Base-by-base conservation (phyloP, 306 rosid species). In the Trifolium repens region DNA sequence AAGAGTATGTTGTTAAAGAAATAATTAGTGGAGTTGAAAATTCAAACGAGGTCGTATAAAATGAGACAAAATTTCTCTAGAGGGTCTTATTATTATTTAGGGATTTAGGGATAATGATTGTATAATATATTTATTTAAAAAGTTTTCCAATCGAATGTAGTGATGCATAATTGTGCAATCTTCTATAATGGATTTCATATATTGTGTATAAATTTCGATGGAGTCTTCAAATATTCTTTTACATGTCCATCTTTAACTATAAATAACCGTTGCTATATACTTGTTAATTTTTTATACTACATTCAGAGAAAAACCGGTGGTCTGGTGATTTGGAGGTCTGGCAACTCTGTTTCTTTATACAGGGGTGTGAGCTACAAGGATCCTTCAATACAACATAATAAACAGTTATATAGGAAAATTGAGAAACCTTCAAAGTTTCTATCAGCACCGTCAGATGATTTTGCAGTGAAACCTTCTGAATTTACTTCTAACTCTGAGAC, bases 281-380 rank as follows among this genome's bases (percentile, higher is more conserved):
- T 66, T 72, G 76, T 66, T 76, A 59, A 68, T 75, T 63, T 69
- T 72, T 83, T 9, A 40, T 65, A 72, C 71, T 40, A 69, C 71
- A 71, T 81, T 75, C 91, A 94, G 99, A 90, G 93, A 75, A 94
- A 92, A 88, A 94, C 99, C 43, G 99, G 99, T 74, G 99, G 99
- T 43, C 76, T 94, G 85, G 97, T 94, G 79, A 79, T 94, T 70
- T 94, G 99, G 99, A 87, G 99, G 81, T 94, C 99, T 10, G 99
- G 99, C 73, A 90, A 90, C 72, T 91, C 97, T 24, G 86, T 94
- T 84, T 92, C 97, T 67, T 85, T 94, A 32, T 94, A 92, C 84
- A 87, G 97, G 90, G 99, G 97, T 72, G 96, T 92, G 83, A 94
- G 90, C 89, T 94, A 90, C 71, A 93, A 94, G 76, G 85, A 73